A percentile compares a stretch with the other conserved stretches of the same genome.
Evolutionary conservation across 192 early-diverging fungal species (phyloP).

Genomic region (Kickxella alabastrina): DNA sequence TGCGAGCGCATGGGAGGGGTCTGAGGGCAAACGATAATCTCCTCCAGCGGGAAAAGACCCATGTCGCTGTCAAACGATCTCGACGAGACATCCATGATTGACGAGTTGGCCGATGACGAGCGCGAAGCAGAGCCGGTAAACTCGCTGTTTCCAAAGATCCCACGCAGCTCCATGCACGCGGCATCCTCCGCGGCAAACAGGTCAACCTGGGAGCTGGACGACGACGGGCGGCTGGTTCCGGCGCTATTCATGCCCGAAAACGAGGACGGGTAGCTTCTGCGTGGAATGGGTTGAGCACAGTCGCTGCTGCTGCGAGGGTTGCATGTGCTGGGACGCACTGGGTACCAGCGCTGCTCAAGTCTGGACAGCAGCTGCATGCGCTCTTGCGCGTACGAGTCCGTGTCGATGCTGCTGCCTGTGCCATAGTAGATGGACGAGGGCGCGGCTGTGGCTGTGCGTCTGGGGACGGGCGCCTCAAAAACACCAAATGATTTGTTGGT

Average conservation of each 20-base stretch:
- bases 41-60: conserved; percentile 35
- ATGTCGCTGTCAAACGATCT: conserved; percentile 14
- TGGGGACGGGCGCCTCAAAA: conserved; percentile 4
- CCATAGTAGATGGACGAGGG: conserved; percentile 19
- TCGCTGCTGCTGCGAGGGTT: conserved; percentile 18
- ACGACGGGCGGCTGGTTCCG: neutral
- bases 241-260: too few relatives aligned
- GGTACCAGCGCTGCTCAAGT: conserved; percentile 46
- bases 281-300: conserved; percentile 41
- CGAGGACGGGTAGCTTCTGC: conserved; percentile 18
- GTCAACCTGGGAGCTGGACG: conserved; percentile 3
- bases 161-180: conserved; percentile 45
- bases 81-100: conserved; percentile 1
- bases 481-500: conserved; percentile 20
- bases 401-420: neutral
- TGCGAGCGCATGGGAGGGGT: conserved; percentile 41
- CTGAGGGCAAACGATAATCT: conserved; percentile 29
- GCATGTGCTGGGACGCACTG: conserved; percentile 12
- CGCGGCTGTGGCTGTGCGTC: conserved; percentile 38
- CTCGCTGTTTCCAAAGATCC: conserved; percentile 32
- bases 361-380: conserved; percentile 34
- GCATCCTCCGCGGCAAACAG: conserved; percentile 29
- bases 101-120: conserved; percentile 31
- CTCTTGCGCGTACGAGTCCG: conserved; percentile 26
- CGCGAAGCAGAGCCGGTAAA: conserved; percentile 7